phyloP scores from a whole-genome alignment of 2,329 filamentous ascomycete genomes.

The Pseudogymnoascus sp. region DNA sequence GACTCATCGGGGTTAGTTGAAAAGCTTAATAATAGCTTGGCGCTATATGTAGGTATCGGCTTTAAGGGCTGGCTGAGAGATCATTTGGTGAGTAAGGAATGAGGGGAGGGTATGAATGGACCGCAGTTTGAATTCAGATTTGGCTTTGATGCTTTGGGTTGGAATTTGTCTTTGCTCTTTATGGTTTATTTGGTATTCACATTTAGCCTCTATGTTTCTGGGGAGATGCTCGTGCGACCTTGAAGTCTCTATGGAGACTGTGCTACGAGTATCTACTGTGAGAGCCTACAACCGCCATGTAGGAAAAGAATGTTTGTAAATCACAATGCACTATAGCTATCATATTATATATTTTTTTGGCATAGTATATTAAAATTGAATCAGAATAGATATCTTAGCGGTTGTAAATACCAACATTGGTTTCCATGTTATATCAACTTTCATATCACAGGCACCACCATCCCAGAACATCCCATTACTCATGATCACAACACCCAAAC shows the following conservation, averaged over 20 bases:
- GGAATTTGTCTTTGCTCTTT: not conserved
- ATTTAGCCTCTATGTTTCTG: not conserved
- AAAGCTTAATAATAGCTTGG: slow-evolving; percentile 4
- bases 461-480: not conserved
- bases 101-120: not conserved
- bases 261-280: not conserved
- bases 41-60: not conserved
- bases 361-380: too few relatives aligned
- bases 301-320: not conserved
- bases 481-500: not conserved
- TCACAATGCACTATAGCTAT: not conserved
- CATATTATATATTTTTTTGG: not conserved
- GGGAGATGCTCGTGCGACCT: not conserved
- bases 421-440: too few relatives aligned
- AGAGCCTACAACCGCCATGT: not conserved
- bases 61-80: not conserved
- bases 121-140: not conserved
- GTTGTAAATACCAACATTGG: too few relatives aligned
- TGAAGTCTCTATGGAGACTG: too few relatives aligned
- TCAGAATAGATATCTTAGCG: too few relatives aligned
- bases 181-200: not conserved
- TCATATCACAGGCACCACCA: not conserved
- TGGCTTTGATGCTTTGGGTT: not conserved
- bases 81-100: not conserved
- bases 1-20: not conserved